Evolutionary conservation across 306 rosid species (phyloP).

Genomic region (Pyrus betulifolia): DNA sequence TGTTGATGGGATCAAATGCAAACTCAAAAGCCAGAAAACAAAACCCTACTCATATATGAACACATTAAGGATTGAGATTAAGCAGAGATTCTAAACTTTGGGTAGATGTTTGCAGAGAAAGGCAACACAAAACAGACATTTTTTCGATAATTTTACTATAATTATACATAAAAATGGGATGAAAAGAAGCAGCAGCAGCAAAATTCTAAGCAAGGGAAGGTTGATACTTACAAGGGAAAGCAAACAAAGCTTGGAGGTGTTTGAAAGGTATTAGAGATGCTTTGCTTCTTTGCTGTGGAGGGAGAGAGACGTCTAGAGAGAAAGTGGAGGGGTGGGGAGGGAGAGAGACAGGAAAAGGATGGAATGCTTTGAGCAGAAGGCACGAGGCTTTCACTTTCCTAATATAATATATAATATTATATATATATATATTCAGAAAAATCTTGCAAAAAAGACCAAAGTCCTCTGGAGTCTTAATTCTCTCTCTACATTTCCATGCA

Average conservation of each 20-base stretch:
- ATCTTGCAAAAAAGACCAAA: slow-evolving; percentile 18
- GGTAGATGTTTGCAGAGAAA: slow-evolving; percentile 45
- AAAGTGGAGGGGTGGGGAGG: background rate
- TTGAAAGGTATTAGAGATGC: slow-evolving; percentile 48
- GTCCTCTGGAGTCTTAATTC: slow-evolving; percentile 16
- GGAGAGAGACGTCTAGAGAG: slow-evolving; percentile 25
- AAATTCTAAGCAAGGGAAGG: slow-evolving; percentile 54
- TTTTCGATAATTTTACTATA: background rate
- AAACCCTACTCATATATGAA: slow-evolving; percentile 32
- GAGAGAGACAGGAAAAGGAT: slow-evolving; percentile 9
- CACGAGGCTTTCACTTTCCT: slow-evolving; percentile 16
- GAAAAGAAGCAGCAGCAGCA: slow-evolving; percentile 25
- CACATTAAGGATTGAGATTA: slow-evolving; percentile 26
- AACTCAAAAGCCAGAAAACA: slow-evolving; percentile 21
- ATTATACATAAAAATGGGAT: background rate
- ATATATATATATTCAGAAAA: slow-evolving; percentile 13
- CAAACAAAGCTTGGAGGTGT: slow-evolving; percentile 35
- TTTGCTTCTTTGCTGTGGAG: slow-evolving; percentile 58
- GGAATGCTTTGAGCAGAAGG: slow-evolving; percentile 61
- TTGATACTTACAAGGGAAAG: slow-evolving; percentile 71
- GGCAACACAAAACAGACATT: slow-evolving; percentile 36
- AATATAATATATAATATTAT: background rate
- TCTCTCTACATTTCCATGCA: slow-evolving; percentile 48
- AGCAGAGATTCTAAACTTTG: slow-evolving; percentile 56
- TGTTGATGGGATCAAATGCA: slow-evolving; percentile 16